These are phyloP conservation scores for Auriscalpium vulgare DNA, from an alignment of 768 basidiomycete species.

Conservation along the genomic window DNA sequence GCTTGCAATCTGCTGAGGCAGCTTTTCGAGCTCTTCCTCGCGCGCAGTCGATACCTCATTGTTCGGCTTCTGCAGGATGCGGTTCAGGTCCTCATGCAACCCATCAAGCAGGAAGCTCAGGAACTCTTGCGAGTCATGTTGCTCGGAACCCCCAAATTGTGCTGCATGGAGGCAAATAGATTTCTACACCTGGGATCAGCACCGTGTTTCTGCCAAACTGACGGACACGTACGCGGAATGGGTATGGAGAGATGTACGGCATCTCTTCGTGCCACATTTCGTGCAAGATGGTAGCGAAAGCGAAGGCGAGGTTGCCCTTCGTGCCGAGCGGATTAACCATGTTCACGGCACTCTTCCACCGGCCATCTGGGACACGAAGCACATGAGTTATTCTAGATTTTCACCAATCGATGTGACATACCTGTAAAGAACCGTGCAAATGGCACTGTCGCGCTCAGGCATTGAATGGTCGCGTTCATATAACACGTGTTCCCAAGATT, in stretches of 20 bases:
- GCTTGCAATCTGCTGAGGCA: constrained; percentile 83
- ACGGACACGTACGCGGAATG: constrained; percentile 59
- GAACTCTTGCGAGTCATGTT: constrained; percentile 98
- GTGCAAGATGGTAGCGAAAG: constrained; percentile 77
- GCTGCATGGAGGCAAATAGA: constrained; percentile 50
- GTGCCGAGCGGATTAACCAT: constrained; percentile 81
- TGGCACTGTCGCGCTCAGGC: constrained; percentile 88
- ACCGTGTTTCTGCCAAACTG: neutral
- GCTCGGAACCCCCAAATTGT: constrained; percentile 80
- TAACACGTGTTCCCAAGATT: constrained; percentile 98
- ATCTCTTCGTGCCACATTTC: constrained; percentile 86
- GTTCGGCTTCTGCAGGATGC: constrained; percentile 66
- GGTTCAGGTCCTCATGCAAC: constrained; percentile 92
- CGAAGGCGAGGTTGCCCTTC: constrained; percentile 70
- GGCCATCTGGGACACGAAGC: constrained; percentile 45
- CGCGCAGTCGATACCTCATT: constrained; percentile 63
- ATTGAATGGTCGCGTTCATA: constrained; percentile 98
- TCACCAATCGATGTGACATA: constrained; percentile 26
- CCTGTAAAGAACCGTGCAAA: constrained; percentile 91
- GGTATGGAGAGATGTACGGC: constrained; percentile 71
- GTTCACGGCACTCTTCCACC: constrained; percentile 81
- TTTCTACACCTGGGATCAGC: constrained; percentile 31
- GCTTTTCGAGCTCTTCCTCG: constrained; percentile 81
- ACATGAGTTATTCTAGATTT: constrained; percentile 1
- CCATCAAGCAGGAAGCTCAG: constrained; percentile 91